Base-by-base conservation (phyloP, 768 basidiomycete genomes). In the Collybia mongolica region DNA sequence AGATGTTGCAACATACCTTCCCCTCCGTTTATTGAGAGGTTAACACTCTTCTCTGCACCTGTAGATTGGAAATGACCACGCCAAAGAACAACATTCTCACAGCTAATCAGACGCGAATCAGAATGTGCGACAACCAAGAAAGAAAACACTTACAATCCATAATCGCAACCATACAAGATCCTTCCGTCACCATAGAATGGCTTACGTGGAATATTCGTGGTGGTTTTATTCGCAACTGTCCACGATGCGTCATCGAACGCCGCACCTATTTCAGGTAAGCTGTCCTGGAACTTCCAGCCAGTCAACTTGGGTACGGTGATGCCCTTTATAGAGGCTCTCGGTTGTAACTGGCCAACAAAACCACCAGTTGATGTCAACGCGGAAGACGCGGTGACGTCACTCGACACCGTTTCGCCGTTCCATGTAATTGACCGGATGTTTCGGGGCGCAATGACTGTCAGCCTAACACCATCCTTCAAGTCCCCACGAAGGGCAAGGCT, bases 131-230 rank as follows among this genome's bases (percentile, higher is more conserved):
- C 18, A 38, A 28, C 29, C 48, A 14, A 24, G 22, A 28, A 39
- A 52, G 9, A 35, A 36, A 36, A 28, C n/a, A 65, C 85, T 65
- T 52, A 91, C 89, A 84, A 93, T 50, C 83, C 87, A 64, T 93
- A 93, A 65, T 93, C 91, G 60, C 90, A 92, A 1, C 88, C 90
- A 65, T 90, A 92, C 23, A 93, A 68, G n/a, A 91, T 70, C 32
- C 86, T 72, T 1, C 87, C 88, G 54, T 90, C 86, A 1, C 88
- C 88, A 54, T 86, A 88, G 53, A 78, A 71, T 3, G 86, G 86
- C 58, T 82, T 81, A 43, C 73, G 72, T 1, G 87, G 85, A 49
- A 86, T 83, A 55, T 88, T 89, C 23, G 91, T 91, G 18, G 72
- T 75, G n/a, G 76, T 87, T 52, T 84, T 83, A 57, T 89, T 75